phyloP scores from a whole-genome alignment of 345 rosid genomes.

The Euclidium syriacum region DNA sequence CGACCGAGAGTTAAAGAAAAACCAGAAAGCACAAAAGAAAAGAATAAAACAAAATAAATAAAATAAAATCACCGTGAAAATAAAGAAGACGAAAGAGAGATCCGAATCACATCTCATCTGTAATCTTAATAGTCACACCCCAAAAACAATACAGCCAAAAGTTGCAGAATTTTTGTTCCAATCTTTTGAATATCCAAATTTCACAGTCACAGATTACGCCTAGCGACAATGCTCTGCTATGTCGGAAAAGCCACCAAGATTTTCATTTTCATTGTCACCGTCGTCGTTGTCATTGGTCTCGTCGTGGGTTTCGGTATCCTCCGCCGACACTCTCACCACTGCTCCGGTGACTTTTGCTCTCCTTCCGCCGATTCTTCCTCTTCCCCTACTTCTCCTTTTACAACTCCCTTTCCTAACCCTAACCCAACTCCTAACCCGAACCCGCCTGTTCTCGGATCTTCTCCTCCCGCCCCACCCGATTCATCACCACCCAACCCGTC shows the following conservation, averaged over 20 bases:
- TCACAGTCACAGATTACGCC: neutral
- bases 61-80: neutral
- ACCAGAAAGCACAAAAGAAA: neutral
- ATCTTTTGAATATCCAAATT: slow-evolving; percentile 14
- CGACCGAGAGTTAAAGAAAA: neutral
- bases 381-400: slow-evolving; percentile 36
- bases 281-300: slow-evolving; percentile 57
- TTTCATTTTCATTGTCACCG: slow-evolving; percentile 88
- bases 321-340: slow-evolving; percentile 50
- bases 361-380: slow-evolving; percentile 28
- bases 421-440: slow-evolving; percentile 30
- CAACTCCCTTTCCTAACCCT: slow-evolving; percentile 36
- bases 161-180: neutral
- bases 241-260: slow-evolving; percentile 99
- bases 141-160: neutral
- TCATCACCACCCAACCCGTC: slow-evolving; percentile 23
- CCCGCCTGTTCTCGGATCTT: slow-evolving; percentile 32
- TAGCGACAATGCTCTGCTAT: slow-evolving; percentile 57
- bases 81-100: slow-evolving; percentile 11
- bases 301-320: slow-evolving; percentile 62
- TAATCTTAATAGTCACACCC: neutral
- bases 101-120: slow-evolving; percentile 22
- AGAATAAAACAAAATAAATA: neutral
- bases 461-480: slow-evolving; percentile 28
- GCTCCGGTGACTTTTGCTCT: slow-evolving; percentile 55